Base-by-base conservation (phyloP, 306 rosid species). In the Fragaria iinumae region DNA sequence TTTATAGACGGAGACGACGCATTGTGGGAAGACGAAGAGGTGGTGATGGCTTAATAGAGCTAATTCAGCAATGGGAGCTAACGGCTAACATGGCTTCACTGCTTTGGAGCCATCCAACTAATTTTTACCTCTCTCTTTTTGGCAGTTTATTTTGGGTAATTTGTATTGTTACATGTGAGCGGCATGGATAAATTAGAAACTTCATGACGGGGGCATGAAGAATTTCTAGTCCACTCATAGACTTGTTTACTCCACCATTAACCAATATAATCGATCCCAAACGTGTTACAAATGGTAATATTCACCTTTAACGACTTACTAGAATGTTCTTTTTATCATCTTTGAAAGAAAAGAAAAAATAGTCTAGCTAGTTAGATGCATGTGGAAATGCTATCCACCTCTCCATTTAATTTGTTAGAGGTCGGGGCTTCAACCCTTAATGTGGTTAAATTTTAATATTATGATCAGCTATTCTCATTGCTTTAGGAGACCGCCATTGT, bases 51-150 rank as follows among this genome's bases (percentile, higher is more conserved):
- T 84, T n/a, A 17, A 52, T 2, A 3, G 23, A 29, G 60, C 78
- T 62, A 63, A 29, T 79, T 74, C 3, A 65, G 76, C 25, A 81
- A 69, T n/a, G 25, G 70, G 59, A 49, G 78, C 78, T 72, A 70
- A 69, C 89, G 91, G 74, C 87, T 85, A 76, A 84, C 55, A 38
- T 57, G 80, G 84, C 82, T 62, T 73, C 29, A 27, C 87, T 81
- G 43, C 25, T 63, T 85, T 38, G 8, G 32, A 88, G 86, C 93
- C 93, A 79, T 79, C 67, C n/a, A 9, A 65, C 68, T 65, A 91
- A 6, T 60, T 74, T 53, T 52, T 68, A 43, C 18, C 63, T 47
- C n/a, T 43, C 57, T 62, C 32, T 11, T 18, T 74, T 62, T 45
- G 14, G n/a, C 4, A 45, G n/a, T 32, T 29, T 13, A 21, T 39